Conservation (phyloP, 139 green algal species). For the Chlamydomonas schloesseri region DNA sequence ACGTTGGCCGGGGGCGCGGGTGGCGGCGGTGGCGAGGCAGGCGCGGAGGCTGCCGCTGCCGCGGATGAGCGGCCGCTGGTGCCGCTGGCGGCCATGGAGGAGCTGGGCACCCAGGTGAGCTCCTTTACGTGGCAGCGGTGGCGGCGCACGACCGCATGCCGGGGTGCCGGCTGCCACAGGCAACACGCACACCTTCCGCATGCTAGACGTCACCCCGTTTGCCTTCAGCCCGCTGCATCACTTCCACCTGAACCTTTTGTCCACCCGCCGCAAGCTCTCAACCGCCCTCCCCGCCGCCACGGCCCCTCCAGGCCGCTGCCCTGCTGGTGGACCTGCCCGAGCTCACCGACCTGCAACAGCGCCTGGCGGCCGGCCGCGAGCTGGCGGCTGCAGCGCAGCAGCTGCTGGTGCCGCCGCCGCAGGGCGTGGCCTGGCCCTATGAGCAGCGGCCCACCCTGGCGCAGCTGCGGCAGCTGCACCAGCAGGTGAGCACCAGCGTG, state of each 20-base stretch:
- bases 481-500: too few relatives aligned
- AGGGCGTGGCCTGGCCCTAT: neutral
- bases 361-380: slow-evolving; percentile 51
- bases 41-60: neutral
- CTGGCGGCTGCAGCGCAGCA: slow-evolving; percentile 51
- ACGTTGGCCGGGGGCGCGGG: neutral
- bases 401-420: slow-evolving; percentile 11
- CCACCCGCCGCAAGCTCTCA: too few relatives aligned
- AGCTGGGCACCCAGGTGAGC: slow-evolving; percentile 31
- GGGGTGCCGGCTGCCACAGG: neutral
- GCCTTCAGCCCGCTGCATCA: too few relatives aligned
- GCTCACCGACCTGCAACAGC: slow-evolving; percentile 53
- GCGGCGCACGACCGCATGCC: too few relatives aligned
- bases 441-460: slow-evolving; percentile 24
- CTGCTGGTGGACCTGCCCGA: slow-evolving; percentile 63
- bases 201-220: too few relatives aligned
- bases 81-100: slow-evolving; percentile 8
- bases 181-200: too few relatives aligned
- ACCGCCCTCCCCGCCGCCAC: neutral
- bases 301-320: neutral
- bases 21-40: neutral
- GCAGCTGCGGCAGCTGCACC: slow-evolving; percentile 48
- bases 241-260: too few relatives aligned
- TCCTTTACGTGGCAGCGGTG: too few relatives aligned
- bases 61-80: neutral